Conservation (phyloP, 768 basidiomycete genomes). For the Lyophyllum decastes region DNA sequence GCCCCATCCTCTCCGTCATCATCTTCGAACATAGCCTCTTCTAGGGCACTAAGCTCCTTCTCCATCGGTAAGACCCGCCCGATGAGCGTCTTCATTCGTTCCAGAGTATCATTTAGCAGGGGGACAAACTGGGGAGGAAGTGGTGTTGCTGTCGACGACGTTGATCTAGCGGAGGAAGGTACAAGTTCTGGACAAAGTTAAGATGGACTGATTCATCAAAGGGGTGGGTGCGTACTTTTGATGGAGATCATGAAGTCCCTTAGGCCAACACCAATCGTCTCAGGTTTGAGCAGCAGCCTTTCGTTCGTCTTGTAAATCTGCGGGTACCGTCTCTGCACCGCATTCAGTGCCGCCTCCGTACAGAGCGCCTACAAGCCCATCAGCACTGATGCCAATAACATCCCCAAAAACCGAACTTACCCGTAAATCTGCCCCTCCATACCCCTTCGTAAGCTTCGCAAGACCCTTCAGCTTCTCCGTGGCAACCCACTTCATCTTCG, state of each 20-base stretch:
- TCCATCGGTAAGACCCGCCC: conserved; percentile 73
- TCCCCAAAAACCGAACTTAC: conserved; percentile 44
- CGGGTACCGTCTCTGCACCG: conserved; percentile 93
- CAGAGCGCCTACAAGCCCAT: conserved; percentile 70
- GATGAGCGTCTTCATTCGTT: conserved; percentile 73
- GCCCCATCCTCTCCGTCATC: conserved; percentile 73
- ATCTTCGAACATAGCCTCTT: conserved; percentile 95
- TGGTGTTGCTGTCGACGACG: conserved; percentile 81
- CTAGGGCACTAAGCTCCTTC: conserved; percentile 82
- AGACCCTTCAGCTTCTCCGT: conserved; percentile 49
- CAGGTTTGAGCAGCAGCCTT: conserved; percentile 79
- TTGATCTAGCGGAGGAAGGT: conserved; percentile 91
- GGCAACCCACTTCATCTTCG: conserved; percentile 23
- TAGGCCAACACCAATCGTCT: conserved; percentile 80
- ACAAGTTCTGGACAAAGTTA: conserved; percentile 66
- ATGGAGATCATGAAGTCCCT: conserved; percentile 97
- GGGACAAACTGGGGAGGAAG: conserved; percentile 85
- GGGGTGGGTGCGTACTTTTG: conserved; percentile 65
- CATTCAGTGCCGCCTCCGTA: conserved; percentile 95
- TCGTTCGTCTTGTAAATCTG: conserved; percentile 96
- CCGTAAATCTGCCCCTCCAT: conserved; percentile 95
- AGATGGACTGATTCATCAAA: neutral
- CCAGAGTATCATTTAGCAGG: conserved; percentile 67
- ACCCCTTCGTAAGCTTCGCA: conserved; percentile 92
- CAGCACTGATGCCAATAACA: conserved; percentile 8